Percentiles rank a stretch among this genome's conserved stretches.
These are phyloP conservation scores for Angophora floribunda DNA, from an alignment of 345 rosid genomes.

Conservation along the genomic window DNA sequence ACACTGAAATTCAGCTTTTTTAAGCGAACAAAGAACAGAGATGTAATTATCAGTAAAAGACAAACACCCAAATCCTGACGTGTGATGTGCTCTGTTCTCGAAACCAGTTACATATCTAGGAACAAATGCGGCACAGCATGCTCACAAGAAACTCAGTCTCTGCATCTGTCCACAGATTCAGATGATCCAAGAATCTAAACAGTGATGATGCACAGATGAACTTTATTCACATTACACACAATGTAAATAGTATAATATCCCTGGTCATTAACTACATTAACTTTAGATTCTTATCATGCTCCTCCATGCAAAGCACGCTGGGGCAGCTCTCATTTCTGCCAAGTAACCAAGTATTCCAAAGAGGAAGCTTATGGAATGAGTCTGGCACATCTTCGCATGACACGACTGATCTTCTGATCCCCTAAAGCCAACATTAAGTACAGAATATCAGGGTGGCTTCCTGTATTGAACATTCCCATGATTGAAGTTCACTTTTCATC, in stretches of 20 bases:
- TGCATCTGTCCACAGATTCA: not conserved
- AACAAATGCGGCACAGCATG: not conserved
- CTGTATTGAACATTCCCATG: not conserved
- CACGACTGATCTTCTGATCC: not conserved
- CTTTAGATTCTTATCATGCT: not conserved
- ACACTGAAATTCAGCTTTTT: not conserved
- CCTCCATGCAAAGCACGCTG: not conserved
- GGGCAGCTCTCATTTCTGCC: not conserved
- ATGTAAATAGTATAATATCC: not conserved
- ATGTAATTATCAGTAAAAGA: not conserved
- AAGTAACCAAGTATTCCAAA: not conserved
- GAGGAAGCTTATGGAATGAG: not conserved
- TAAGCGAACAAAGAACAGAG: not conserved
- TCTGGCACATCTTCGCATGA: not conserved
- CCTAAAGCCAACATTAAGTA: not conserved
- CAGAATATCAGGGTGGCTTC: not conserved
- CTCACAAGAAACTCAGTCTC: not conserved
- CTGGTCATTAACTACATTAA: not conserved
- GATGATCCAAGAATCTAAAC: not conserved
- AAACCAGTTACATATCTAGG: not conserved
- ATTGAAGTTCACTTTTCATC: not conserved
- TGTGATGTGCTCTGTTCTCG: not conserved
- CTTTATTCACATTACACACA: not conserved
- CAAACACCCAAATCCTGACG: not conserved
- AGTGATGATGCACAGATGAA: not conserved